Evolutionary conservation across 306 rosid species (phyloP), one percentile per base, ranked within the genome.

Genomic region (Pachyrhizus erosus): DNA sequence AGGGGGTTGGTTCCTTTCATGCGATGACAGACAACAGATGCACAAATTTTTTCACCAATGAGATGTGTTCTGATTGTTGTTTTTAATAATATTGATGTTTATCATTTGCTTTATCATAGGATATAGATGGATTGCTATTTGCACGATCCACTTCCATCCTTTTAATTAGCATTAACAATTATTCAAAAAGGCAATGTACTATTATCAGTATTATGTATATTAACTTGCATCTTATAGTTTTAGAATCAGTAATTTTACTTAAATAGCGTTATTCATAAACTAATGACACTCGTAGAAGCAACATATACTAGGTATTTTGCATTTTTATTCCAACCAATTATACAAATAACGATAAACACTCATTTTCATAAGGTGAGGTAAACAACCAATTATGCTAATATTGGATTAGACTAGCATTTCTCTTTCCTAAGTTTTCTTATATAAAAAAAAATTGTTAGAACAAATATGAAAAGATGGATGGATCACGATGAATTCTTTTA

Each of bases 1-100:
- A 91, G 99, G 86, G 89, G 92, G 66, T 80, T 96, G 76, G 85
- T 83, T 77, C 94, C 99, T 60, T 88, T 90, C 78, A 96, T 93
- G 99, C 87, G 85, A 70, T 88, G 84, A 88, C 82, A 20, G 42
- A 68, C 86, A 69, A 34, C 73, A 62, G n/a, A 70, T 54, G 81
- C 61, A 68, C 70, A 69, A 69, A 18, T 15, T 31, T 51, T 34
- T 42, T 20, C 46, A 79, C 61, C 45, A 78, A 4, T 26, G 73
- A 33, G 62, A 70, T 79, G 55, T 45, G 57, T 37, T 76, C 27
- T 33, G 78, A 65, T 34, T 39, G 51, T 75, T 67, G n/a, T 48
- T 75, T 11, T 37, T 55, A 81, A 69, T 70, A 71, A 54, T 52
- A 45, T 76, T 62, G 34, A 70, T 70, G 77, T 71, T 69, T 76